Evolutionary conservation across 441 rosid species (phyloP), one percentile per base, ranked within the genome.

Genomic region (Lepidium campestre): DNA sequence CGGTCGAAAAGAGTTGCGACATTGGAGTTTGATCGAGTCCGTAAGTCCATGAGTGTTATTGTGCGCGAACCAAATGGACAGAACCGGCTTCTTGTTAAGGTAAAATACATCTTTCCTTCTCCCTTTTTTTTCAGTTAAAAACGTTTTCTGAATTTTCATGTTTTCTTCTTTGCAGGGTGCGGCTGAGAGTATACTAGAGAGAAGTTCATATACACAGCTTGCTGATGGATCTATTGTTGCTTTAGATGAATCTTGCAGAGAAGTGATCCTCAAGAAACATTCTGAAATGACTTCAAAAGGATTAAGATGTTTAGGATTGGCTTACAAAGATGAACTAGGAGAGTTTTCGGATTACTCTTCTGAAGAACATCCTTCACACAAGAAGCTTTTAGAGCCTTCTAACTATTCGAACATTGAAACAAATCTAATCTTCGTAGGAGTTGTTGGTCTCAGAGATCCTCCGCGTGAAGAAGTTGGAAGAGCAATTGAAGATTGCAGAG

Each of bases 391-490:
- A 61, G 94, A 91, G 79, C 96, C 96, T 52, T 72, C 82, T 45
- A 68, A 73, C 71, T 91, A 91, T 75, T 78, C 79, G 2, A 65
- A 73, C 72, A 87, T 91, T 35, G 98, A 91, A 74, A 85, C 84
- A 55, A 79, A 81, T 68, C 62, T 86, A 42, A 73, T 78, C 69
- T 91, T 91, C 62, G 94, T 89, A 10, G 94, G 93, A 52, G 84
- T 89, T 69, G 89, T 86, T 67, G 93, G 94, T 69, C 78, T 91
- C n/a, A 81, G 93, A 81, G 98, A 91, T 57, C 98, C 98, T 66
- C 98, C 98, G 0, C 96, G 96, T n/a, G 86, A 85, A 57, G 96
- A 82, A 71, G 90, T 91, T 61, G 79, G 78, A 58, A 78, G 76
- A 49, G 98, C 96, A 46, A 85, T 89, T 29, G 83, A 82, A 74